These are phyloP conservation scores for Flaveria floridana DNA, from an alignment of 140 eudicot genomes.

Conservation along the genomic window DNA sequence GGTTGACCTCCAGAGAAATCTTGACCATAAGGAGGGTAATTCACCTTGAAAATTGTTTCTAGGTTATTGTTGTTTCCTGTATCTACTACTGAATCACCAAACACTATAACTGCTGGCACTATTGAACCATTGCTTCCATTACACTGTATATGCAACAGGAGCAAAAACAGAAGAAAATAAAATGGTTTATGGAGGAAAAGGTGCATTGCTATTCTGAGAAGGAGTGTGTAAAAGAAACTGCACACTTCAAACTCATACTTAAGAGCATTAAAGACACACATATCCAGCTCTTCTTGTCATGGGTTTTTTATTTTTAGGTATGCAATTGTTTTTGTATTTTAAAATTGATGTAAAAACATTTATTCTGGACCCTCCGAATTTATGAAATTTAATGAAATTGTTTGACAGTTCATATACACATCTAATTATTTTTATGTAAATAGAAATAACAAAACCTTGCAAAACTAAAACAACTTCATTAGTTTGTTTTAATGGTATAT, in stretches of 20 bases:
- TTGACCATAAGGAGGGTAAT: constrained; percentile 81
- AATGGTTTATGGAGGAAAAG: constrained; percentile 10
- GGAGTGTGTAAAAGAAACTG: constrained; percentile 22
- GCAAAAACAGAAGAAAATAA: constrained; percentile 22
- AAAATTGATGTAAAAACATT: not conserved
- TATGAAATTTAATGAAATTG: not conserved
- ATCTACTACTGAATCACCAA: constrained; percentile 85
- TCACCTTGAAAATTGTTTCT: constrained; percentile 55
- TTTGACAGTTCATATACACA: not conserved
- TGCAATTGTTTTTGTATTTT: not conserved
- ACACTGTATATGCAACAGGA: constrained; percentile 13
- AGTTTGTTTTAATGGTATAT: not conserved
- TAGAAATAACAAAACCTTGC: not conserved
- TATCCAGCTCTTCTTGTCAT: constrained; percentile 25
- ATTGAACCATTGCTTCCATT: constrained; percentile 21
- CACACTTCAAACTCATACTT: constrained; percentile 21
- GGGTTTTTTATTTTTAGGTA: constrained; percentile 4
- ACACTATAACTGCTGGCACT: constrained; percentile 68
- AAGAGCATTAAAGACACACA: constrained; percentile 31
- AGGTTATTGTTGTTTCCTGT: constrained; percentile 77
- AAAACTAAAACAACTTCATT: not conserved
- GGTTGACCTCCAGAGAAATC: constrained; percentile 82
- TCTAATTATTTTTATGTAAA: not conserved
- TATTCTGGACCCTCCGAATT: not conserved
- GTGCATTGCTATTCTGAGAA: constrained; percentile 31